Evolutionary conservation across 2,329 filamentous ascomycete genomes (phyloP), one percentile per base, ranked within the genome.

Genomic region (Fusarium nanum): DNA sequence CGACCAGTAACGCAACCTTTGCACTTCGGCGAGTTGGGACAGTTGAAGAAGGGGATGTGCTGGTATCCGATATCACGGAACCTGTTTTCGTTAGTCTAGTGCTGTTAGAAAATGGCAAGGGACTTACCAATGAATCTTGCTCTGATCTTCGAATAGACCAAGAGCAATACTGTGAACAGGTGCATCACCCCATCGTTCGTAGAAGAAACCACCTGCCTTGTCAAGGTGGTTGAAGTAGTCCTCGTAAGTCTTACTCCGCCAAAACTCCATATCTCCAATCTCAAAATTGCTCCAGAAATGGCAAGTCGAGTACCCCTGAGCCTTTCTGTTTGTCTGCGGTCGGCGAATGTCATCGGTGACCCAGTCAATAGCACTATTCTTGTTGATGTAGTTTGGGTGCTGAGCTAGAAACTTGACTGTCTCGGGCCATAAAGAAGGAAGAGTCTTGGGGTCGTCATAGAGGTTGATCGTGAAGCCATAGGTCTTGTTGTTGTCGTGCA

Each of bases 251-350:
- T 94, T 89, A 77, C 93, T 93, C 50, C 96, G 86, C 93, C 94
- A 99, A 81, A 99, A 97, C 68, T 88, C 88, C 87, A 99, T 88
- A 80, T 98, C 93, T 48, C 88, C 95, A 75, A 99, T 95, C 81
- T 99, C 96, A 75, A 99, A 99, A 81, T 99, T 99, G 76, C 91
- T 96, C 96, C 96, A 99, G 85, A 99, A 99, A 81, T 99, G 96
- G 80, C 96, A 99, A 4, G 96, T 98, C 34, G 93, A 97, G 84
- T 97, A 99, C 34, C 96, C 96, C 75, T 97, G 92, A 9, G 95
- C 95, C 68, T 91, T 89, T 56, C 86, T 79, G 77, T 93, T 93
- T 80, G 97, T 92, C 16, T 93, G 88, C 2, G 95, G 94, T 50
- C 96, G 88, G 49, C 90, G 87, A 59, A 86, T 81, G 67, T 88